Base-by-base conservation (phyloP, 192 early-diverging fungal species). In the Ambispora gerdemannii region DNA sequence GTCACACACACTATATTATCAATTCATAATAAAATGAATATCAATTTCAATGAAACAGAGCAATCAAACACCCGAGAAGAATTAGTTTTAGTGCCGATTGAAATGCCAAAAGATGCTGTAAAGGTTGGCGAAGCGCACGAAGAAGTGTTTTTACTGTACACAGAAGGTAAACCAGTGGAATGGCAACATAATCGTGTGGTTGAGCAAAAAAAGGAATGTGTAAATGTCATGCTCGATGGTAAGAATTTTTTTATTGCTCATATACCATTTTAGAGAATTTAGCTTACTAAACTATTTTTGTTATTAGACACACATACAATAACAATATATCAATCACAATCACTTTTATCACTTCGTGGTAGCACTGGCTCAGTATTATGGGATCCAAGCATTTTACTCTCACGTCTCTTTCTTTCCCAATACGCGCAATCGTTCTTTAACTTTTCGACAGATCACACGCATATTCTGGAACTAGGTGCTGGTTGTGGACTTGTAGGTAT, bases 401-500 rank as follows among this genome's bases (percentile, higher is more conserved):
- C 80, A 68, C 76, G 77, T 58, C 75, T 82, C 52, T 32, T 77
- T 35, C 67, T 75, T 20, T 67, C 73, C 17, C 72, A 50, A 33
- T 8, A 58, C 10, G 34, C 55, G 43, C 22, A n/a, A 6, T 4
- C 8, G 33, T 27, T 36, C 27, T 56, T 72, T 47, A 59, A 75
- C 0, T 67, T 78, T 58, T 69, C 75, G 38, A 62, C 71, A 31
- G 69, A 72, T 11, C 55, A 67, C 24, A 78, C 77, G 3, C 72
- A 50, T 10, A 69, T 81, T 15, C 56, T 78, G 1, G 77, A 78
- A 30, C 73, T 78, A 13, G 80, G 76, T 49, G 78, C 77, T 17
- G 80, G 80, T 38, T 81, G 80, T 38, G 80, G 80, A 1, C 52
- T 81, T n/a, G 56, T 78, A 28, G 80, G 80, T 13, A 78, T 81